phyloP scores from a whole-genome alignment of 805 yeast species.

The Candida ortonii region DNA sequence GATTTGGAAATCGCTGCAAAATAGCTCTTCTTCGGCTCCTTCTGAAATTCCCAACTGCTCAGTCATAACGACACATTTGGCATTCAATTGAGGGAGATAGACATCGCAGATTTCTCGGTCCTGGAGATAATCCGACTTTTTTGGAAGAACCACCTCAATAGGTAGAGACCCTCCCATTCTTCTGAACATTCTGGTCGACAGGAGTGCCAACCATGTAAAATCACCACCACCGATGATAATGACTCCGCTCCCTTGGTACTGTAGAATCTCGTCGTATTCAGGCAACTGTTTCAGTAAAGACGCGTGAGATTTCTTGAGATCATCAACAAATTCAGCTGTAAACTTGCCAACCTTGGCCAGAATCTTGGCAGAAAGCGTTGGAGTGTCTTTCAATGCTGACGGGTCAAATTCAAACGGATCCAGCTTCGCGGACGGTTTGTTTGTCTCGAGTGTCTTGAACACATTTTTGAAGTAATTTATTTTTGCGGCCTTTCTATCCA shows the following conservation, averaged over 20 bases:
- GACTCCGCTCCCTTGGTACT: slow-evolving; percentile 50
- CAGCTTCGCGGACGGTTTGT: slow-evolving; percentile 19
- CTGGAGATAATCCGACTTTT: slow-evolving; percentile 37
- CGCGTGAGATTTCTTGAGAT: slow-evolving; percentile 36
- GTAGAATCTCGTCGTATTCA: slow-evolving; percentile 34
- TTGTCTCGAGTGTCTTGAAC: slow-evolving; percentile 21
- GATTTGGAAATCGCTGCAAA: slow-evolving; percentile 40
- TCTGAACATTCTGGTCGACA: slow-evolving; percentile 49
- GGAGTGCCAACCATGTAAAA: slow-evolving; percentile 55
- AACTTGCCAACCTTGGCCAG: slow-evolving; percentile 17
- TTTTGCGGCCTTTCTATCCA: slow-evolving; percentile 15
- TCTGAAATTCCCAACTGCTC: slow-evolving; percentile 43
- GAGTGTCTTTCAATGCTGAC: slow-evolving; percentile 3
- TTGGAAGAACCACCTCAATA: slow-evolving; percentile 45
- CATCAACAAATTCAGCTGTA: slow-evolving; percentile 19
- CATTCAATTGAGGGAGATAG: slow-evolving; percentile 46
- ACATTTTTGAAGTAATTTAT: slow-evolving; percentile 21
- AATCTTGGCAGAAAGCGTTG: slow-evolving; percentile 6
- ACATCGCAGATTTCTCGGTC: slow-evolving; percentile 46
- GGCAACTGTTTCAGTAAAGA: slow-evolving; percentile 35
- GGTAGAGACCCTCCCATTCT: slow-evolving; percentile 47
- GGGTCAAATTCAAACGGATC: slow-evolving; percentile 19
- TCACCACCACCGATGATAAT: slow-evolving; percentile 69
- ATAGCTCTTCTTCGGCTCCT: slow-evolving; percentile 35
- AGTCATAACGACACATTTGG: slow-evolving; percentile 55